Evolutionary conservation across 202 grass and related monocot species (phyloP).

Genomic region (Brachypodium distachyon): DNA sequence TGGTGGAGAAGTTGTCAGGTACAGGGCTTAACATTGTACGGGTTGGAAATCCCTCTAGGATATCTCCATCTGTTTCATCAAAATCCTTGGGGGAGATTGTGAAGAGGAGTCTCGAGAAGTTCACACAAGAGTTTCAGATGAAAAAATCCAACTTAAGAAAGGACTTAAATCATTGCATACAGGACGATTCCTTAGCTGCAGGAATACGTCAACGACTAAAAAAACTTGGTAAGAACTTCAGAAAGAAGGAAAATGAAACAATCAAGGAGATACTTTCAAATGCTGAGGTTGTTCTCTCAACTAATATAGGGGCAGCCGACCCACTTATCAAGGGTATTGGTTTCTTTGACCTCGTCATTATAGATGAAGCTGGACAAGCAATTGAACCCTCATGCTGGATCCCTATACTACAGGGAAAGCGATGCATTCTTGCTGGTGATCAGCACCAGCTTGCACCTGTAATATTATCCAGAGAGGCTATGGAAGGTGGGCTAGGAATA

Average conservation of each 20-base stretch:
- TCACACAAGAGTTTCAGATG: slow-evolving; percentile 77
- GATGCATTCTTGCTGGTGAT: slow-evolving; percentile 82
- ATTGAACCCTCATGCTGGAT: slow-evolving; percentile 94
- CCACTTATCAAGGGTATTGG: slow-evolving; percentile 59
- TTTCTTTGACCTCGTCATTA: slow-evolving; percentile 79
- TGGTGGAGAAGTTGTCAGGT: slow-evolving; percentile 71
- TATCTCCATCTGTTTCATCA: slow-evolving; percentile 66
- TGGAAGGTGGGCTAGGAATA: slow-evolving; percentile 68
- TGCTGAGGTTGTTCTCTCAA: slow-evolving; percentile 73
- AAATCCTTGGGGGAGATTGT: slow-evolving; percentile 68
- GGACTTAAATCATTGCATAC: slow-evolving; percentile 67
- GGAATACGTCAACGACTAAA: slow-evolving; percentile 75
- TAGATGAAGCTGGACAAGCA: slow-evolving; percentile 88
- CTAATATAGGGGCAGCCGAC: slow-evolving; percentile 79
- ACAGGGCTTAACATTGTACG: slow-evolving; percentile 62
- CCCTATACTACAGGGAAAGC: slow-evolving; percentile 77
- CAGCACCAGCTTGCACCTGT: slow-evolving; percentile 74
- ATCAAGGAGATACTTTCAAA: slow-evolving; percentile 62
- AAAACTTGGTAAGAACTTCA: slow-evolving; percentile 61
- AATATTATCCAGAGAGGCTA: slow-evolving; percentile 76
- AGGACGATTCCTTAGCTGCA: slow-evolving; percentile 62
- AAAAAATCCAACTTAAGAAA: slow-evolving; percentile 75
- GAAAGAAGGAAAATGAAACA: slow-evolving; percentile 76
- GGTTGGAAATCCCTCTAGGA: slow-evolving; percentile 73
- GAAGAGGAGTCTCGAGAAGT: slow-evolving; percentile 43